Percentiles rank a stretch among this genome's conserved stretches.
phyloP scores from a whole-genome alignment of 305 asterid genomes.

The Solanum hybrid region DNA sequence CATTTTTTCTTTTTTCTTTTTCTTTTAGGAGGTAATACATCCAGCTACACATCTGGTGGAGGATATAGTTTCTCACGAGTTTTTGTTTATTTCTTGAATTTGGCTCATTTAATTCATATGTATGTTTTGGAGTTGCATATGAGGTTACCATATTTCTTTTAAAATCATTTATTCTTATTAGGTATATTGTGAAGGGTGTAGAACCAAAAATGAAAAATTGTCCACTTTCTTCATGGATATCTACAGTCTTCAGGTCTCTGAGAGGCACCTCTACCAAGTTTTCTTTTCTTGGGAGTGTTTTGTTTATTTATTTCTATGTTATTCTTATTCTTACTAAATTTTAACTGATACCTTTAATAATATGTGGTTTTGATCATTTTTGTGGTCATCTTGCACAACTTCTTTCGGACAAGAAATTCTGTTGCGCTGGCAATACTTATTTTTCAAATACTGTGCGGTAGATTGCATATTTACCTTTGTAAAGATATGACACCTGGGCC shows the following conservation, averaged over 20 bases:
- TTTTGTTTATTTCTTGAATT: background rate
- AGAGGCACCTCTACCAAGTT: background rate
- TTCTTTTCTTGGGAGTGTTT: background rate
- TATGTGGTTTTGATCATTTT: background rate
- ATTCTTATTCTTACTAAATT: background rate
- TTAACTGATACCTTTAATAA: background rate
- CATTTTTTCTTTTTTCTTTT: background rate
- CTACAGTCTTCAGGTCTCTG: background rate
- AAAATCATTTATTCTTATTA: background rate
- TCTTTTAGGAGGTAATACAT: constrained; percentile 52
- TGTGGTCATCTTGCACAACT: background rate
- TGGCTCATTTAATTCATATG: background rate
- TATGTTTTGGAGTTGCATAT: background rate
- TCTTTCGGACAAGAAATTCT: background rate
- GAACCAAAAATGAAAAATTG: background rate
- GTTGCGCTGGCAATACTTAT: background rate
- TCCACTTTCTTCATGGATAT: background rate
- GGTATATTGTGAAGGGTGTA: background rate
- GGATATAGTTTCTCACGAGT: background rate
- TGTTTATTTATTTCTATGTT: background rate
- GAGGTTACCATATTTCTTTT: background rate
- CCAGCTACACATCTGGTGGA: background rate
- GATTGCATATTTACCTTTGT: background rate
- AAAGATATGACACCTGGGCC: too few relatives aligned
- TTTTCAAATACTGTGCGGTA: background rate